These are phyloP conservation scores for Trichoderma koningiopsis DNA, from an alignment of 2,329 filamentous ascomycete genomes.

Conservation along the genomic window DNA sequence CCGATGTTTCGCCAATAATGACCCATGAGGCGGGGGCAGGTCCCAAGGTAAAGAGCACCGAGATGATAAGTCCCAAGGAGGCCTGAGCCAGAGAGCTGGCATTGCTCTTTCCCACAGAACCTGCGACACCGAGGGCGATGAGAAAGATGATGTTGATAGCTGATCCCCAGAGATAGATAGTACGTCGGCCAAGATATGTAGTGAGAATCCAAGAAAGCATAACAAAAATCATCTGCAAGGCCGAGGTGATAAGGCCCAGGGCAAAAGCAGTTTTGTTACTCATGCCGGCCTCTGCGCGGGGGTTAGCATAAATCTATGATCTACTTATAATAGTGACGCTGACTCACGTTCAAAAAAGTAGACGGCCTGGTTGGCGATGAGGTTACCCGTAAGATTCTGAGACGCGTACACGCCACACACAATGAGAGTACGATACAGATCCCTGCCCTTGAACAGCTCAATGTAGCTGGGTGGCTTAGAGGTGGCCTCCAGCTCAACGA, in stretches of 20 bases:
- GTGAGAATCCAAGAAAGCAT: constrained; percentile 16
- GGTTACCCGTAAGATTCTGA: constrained; percentile 10
- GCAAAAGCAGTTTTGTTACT: constrained; percentile 5
- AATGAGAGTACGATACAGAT: constrained; percentile 8
- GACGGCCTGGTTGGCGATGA: constrained; percentile 7
- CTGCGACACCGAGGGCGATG: background rate
- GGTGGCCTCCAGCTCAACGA: constrained; percentile 5
- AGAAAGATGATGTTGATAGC: constrained; percentile 8
- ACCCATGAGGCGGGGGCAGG: constrained; percentile 9
- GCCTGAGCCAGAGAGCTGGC: constrained; percentile 5
- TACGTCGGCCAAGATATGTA: constrained; percentile 2
- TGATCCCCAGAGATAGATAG: constrained; percentile 1
- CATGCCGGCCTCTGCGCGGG: background rate
- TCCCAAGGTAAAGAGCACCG: constrained; percentile 9
- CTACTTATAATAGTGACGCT: background rate
- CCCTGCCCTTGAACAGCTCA: background rate
- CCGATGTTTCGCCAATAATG: constrained; percentile 8
- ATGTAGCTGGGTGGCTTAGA: background rate
- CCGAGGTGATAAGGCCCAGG: background rate
- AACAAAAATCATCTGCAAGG: constrained; percentile 11
- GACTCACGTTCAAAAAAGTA: constrained; percentile 8
- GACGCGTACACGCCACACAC: constrained; percentile 5
- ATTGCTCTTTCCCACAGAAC: constrained; percentile 7
- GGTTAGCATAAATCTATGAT: background rate
- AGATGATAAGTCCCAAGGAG: background rate